Evolutionary conservation across 306 rosid species (phyloP), one percentile per base, ranked within the genome.

Genomic region (Hippophae tibetana): DNA sequence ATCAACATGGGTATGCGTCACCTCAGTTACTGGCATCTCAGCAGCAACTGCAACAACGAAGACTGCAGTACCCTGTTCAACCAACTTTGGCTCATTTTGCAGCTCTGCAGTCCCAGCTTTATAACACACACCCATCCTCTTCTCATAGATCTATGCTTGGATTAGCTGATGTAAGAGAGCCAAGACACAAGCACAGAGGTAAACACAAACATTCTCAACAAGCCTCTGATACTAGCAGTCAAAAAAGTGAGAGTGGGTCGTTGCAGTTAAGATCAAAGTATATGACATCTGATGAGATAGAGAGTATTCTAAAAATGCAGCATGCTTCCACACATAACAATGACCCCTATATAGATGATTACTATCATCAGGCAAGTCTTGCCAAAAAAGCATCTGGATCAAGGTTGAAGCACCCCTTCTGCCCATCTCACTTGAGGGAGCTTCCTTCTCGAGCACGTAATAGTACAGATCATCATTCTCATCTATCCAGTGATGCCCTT

Each of bases 311-410:
- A 67, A 84, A 93, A 76, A 79, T 93, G 90, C 99, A 93, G 75
- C 95, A 86, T 64, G 87, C 81, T 38, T 97, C 97, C 58, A 93
- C 97, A 11, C 99, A 93, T 58, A 93, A 86, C 77, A 89, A 84
- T 60, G 99, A 93, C 49, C 99, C 99, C 23, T 93, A 93, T 79
- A 89, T 93, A 42, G 99, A 93, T 77, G 99, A 93, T 74, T 93
- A 79, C 69, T 93, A 93, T 49, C 82, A 93, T 69, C 99, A 93
- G 80, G 99, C 89, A 62, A 77, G 89, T 77, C 90, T 86, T 56
- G 81, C 95, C 2, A 93, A 75, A 57, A 86, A 86, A 80, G 68
- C 94, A 31, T 56, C 86, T 47, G 89, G 89, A 43, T 87, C 87
- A 43, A 84, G 82, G 70, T 58, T 78, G 72, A 86, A 74, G 78